Conservation (phyloP, 2,329 filamentous ascomycete genomes). For the Botrytis fabae region DNA sequence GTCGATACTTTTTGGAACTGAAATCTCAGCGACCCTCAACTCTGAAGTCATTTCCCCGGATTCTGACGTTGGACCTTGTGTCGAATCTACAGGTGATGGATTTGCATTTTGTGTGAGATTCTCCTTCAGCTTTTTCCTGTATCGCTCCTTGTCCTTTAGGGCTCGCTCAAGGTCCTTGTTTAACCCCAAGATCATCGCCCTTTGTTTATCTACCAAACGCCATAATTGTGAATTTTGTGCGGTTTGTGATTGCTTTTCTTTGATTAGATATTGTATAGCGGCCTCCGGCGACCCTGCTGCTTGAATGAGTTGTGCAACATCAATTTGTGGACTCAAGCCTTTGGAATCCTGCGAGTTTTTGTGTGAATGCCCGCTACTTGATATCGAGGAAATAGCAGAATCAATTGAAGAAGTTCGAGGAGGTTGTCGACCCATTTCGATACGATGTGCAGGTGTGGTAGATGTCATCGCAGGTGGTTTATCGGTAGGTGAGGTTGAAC, state of each 20-base stretch:
- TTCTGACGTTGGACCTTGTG: slow-evolving; percentile 35
- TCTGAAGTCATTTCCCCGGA: slow-evolving; percentile 35
- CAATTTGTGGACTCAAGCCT: slow-evolving; percentile 57
- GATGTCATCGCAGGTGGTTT: slow-evolving; percentile 37
- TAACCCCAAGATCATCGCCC: slow-evolving; percentile 86
- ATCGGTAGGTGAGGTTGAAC: slow-evolving; percentile 31
- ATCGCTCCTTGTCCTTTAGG: slow-evolving; percentile 91
- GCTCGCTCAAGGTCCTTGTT: slow-evolving; percentile 93
- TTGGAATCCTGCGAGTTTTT: slow-evolving; percentile 57
- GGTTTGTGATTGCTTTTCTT: slow-evolving; percentile 85
- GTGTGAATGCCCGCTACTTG: slow-evolving; percentile 58
- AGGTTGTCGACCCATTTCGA: slow-evolving; percentile 40
- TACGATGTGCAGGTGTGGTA: slow-evolving; percentile 35
- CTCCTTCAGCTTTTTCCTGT: slow-evolving; percentile 88
- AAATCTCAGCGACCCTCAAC: slow-evolving; percentile 19
- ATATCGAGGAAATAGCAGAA: slow-evolving; percentile 81
- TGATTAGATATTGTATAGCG: slow-evolving; percentile 82
- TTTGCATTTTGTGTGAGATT: slow-evolving; percentile 47
- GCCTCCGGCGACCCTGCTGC: slow-evolving; percentile 87
- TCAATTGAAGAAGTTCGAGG: slow-evolving; percentile 87
- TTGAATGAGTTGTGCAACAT: slow-evolving; percentile 77
- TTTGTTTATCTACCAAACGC: slow-evolving; percentile 94
- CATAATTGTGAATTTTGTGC: slow-evolving; percentile 92
- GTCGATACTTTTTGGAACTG: slow-evolving; percentile 27
- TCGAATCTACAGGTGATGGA: slow-evolving; percentile 39